These are phyloP conservation scores for Millerozyma acaciae DNA, from an alignment of 805 yeast species.

Conservation along the genomic window DNA sequence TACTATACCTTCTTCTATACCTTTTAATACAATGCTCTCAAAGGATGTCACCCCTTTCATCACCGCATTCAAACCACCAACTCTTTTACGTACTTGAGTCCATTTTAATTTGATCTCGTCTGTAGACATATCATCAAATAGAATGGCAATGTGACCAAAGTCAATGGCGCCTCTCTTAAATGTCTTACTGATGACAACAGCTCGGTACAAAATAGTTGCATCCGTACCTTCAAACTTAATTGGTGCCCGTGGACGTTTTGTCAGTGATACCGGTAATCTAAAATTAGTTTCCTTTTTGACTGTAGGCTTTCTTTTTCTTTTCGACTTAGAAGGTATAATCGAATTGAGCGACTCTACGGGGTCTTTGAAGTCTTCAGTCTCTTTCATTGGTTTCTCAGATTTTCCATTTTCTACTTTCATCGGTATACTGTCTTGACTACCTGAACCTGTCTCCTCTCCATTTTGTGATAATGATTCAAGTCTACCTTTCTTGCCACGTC, in stretches of 20 bases:
- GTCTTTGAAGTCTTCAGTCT: neutral
- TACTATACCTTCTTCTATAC: constrained; percentile 54
- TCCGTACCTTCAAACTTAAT: constrained; percentile 40
- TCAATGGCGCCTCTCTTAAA: constrained; percentile 53
- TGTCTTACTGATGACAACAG: constrained; percentile 65
- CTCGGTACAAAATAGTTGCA: constrained; percentile 53
- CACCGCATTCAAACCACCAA: constrained; percentile 50
- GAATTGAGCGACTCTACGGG: constrained; percentile 5
- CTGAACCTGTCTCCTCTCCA: neutral
- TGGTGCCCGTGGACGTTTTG: constrained; percentile 12
- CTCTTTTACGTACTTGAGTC: constrained; percentile 57
- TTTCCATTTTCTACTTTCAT: constrained; percentile 1
- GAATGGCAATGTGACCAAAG: constrained; percentile 56
- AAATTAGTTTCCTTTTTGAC: constrained; percentile 5
- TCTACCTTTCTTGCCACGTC: constrained; percentile 12
- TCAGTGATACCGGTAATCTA: constrained; percentile 1
- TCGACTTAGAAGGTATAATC: constrained; percentile 11
- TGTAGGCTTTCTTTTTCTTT: constrained; percentile 10
- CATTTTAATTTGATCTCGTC: constrained; percentile 59
- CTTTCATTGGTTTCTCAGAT: neutral
- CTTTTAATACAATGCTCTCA: constrained; percentile 59
- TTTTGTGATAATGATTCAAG: constrained; percentile 16
- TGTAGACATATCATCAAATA: constrained; percentile 41
- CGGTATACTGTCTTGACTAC: neutral
- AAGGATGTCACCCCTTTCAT: constrained; percentile 57